Base-by-base conservation (phyloP, 2,329 filamentous ascomycete genomes). In the Ophiobolus disseminans region DNA sequence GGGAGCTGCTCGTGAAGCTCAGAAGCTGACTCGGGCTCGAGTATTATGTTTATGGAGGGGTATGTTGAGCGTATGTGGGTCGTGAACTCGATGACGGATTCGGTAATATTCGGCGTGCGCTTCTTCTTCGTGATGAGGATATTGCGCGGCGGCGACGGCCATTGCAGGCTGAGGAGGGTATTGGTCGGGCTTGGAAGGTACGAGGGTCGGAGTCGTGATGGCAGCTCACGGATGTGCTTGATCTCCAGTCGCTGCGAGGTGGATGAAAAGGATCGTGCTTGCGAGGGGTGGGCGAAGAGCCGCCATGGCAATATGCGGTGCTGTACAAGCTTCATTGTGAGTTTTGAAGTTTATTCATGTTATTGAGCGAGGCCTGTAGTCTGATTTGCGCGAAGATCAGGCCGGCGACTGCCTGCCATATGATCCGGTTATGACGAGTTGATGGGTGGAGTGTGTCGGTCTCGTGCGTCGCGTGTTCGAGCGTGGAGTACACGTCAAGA, bases 11-110 rank as follows among this genome's bases (percentile, higher is more conserved):
- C 78, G 69, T 95, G 89, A 23, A 97, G 77, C 50, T 86, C 81
- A 5, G 81, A 70, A 3, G 93, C 91, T 13, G 91, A 85, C 39
- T 85, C 80, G 3, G 83, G 86, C 73, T 97, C 94, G 59, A 97
- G 86, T 9, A 97, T 84, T 39, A 97, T 80, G 63, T 90, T 88
- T 55, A 92, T 84, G 42, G 84, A 83, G 1, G 91, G 87, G 72
- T 97, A 97, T 50, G 90, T 90, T 53, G 79, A 80, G 59, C 86
- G 84, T 49, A 97, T 83, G 73, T 97, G 89, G 66, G 79, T 78
- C 34, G 78, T 78, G 63, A 85, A 85, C 61, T 85, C 82, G 50
- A 85, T 65, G 28, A 86, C 70, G 2, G 83, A 82, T 11, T 77
- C 70, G 21, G 81, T 83, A 41, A 86, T 81, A 21, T 74, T 72